Evolutionary conservation across 441 rosid species (phyloP), one percentile per base, ranked within the genome.

Genomic region (Sinapis alba): DNA sequence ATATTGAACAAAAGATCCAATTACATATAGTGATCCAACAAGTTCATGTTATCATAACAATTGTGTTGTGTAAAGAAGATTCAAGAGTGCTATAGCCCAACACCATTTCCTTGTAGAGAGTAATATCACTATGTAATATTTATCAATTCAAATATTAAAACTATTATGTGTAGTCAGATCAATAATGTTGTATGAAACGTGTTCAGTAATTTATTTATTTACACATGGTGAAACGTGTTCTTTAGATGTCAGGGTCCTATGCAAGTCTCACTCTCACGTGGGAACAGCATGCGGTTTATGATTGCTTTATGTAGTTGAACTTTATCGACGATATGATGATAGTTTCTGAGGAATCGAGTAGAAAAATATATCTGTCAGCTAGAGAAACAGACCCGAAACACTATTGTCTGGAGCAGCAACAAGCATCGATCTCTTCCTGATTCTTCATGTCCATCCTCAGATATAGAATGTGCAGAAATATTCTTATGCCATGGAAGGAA

Each of bases 181-280:
- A 47, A 6, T 47, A 47, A 47, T 15, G 53, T 47, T 47, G 20
- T 47, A 47, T 1, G 51, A 23, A 23, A 23, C 26, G 26, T 23
- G 51, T 43, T 43, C 51, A 43, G 18, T 43, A 8, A 15, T 47
- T 47, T 47, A 47, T 6, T 15, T 47, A 47, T 59, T n/a, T 28
- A 5, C 2, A 62, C 12, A 32, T 5, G 47, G 15, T 32, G 78
- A 47, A 47, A 43, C 60, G 60, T 45, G 65, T 65, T 3, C 12
- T 27, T 41, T 26, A 56, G 36, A 65, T 20, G 28, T 54, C 1
- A 30, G 32, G 73, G 13, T 63, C 79, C 70, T 47, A 68, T 62
- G 13, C 13, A 4, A 34, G 50, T 36, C 47, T 36, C 70, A 0
- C 70, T 69, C 70, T 43, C 74, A 75, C 79, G 79, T 75, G 79